Conservation (phyloP, 2,329 filamentous ascomycete species). For the Endothia cerciana region DNA sequence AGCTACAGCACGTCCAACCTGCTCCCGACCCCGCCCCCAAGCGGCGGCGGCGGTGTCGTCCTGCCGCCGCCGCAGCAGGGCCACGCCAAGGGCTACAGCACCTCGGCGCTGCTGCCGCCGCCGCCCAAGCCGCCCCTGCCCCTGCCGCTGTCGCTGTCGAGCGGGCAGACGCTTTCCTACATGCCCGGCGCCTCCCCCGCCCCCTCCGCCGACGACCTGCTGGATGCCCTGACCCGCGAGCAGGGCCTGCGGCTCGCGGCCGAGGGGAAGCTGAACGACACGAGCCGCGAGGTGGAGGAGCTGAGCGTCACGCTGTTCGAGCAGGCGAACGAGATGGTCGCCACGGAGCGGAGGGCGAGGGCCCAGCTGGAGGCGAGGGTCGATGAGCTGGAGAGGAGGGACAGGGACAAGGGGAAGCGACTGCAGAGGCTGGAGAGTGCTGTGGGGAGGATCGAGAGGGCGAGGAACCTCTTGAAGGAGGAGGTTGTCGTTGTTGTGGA, state of each 20-base stretch:
- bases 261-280: slow-evolving; percentile 68
- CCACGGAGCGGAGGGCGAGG: slow-evolving; percentile 71
- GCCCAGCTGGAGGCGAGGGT: slow-evolving; percentile 74
- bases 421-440: slow-evolving; percentile 74
- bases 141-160: slow-evolving; percentile 23
- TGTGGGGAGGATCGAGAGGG: slow-evolving; percentile 71
- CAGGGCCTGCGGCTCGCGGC: slow-evolving; percentile 68
- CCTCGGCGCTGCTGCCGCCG: slow-evolving; percentile 14
- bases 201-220: slow-evolving; percentile 52
- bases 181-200: slow-evolving; percentile 22
- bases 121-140: too few relatives aligned
- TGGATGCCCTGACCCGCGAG: slow-evolving; percentile 68
- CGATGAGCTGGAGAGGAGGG: slow-evolving; percentile 68
- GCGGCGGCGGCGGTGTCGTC: slow-evolving; percentile 34
- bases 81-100: slow-evolving; percentile 33
- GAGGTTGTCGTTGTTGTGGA: slow-evolving; percentile 12
- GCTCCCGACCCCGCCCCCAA: slow-evolving; percentile 45
- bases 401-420: slow-evolving; percentile 69
- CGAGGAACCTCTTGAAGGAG: slow-evolving; percentile 61
- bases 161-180: slow-evolving; percentile 24
- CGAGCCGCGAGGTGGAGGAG: slow-evolving; percentile 77
- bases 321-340: slow-evolving; percentile 88
- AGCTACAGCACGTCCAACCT: slow-evolving; percentile 25
- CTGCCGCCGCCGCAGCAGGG: too few relatives aligned
- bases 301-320: slow-evolving; percentile 75